A percentile compares a stretch with the other conserved stretches of the same genome.
These are phyloP conservation scores for Aeminium ludgeri DNA, from an alignment of 495 filamentous ascomycete species.

Conservation along the genomic window DNA sequence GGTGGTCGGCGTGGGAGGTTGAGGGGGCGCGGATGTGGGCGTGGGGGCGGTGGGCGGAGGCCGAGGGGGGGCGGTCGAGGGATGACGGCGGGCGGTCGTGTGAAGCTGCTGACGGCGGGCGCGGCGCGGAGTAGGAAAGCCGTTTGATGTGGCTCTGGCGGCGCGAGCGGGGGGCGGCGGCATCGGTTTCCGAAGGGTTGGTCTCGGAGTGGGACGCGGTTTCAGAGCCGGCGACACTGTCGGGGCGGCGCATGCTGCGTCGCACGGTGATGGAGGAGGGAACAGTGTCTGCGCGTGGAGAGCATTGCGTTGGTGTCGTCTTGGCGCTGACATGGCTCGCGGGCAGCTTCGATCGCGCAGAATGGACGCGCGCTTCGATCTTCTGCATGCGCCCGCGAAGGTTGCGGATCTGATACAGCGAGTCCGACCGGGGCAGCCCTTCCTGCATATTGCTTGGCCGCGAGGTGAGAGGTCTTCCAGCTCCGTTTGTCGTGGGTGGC, in stretches of 20 bases:
- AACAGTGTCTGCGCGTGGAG: conserved; percentile 38
- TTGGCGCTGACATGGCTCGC: conserved; percentile 67
- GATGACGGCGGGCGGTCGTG: conserved; percentile 30
- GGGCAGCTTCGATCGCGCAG: conserved; percentile 82
- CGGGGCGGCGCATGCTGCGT: conserved; percentile 43
- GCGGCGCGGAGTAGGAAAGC: conserved; percentile 10
- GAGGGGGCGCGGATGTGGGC: conserved; percentile 24
- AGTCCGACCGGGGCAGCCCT: conserved; percentile 59
- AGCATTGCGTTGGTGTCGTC: conserved; percentile 49
- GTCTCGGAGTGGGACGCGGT: conserved; percentile 4
- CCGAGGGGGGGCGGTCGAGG: conserved; percentile 36
- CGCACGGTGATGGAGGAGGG: conserved; percentile 62
- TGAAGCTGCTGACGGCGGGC: conserved; percentile 2
- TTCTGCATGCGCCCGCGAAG: conserved; percentile 94
- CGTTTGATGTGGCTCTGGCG: conserved; percentile 13
- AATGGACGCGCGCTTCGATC: conserved; percentile 82
- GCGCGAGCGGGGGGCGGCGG: not conserved
- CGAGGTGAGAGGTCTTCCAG: conserved; percentile 19
- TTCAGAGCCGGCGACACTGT: conserved; percentile 10
- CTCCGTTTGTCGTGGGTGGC: conserved; percentile 6
- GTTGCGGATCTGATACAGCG: conserved; percentile 78
- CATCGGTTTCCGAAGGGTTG: not conserved
- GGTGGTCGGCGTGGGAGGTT: not conserved
- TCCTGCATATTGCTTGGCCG: conserved; percentile 20
- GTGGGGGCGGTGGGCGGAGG: conserved; percentile 34